Conservation (phyloP, 495 filamentous ascomycete genomes). For the Penicillium turbatum region DNA sequence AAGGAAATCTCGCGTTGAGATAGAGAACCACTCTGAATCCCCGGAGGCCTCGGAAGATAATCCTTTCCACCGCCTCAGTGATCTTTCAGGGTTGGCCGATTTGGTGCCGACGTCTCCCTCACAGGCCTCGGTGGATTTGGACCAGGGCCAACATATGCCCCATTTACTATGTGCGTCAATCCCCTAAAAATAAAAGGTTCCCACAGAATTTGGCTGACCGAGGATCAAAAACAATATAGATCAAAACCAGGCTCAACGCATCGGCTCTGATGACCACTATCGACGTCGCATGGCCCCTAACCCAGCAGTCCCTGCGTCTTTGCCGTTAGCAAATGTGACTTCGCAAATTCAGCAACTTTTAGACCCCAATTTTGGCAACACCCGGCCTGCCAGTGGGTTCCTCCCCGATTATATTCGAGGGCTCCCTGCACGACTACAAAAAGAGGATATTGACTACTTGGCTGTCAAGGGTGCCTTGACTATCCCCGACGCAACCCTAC, state of each 20-base stretch:
- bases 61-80: constrained; percentile 28
- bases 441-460: constrained; percentile 73
- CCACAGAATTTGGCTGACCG: not conserved
- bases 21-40: constrained; percentile 37
- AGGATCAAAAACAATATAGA: constrained; percentile 35
- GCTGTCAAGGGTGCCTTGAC: constrained; percentile 69
- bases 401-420: constrained; percentile 72
- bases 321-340: constrained; percentile 36
- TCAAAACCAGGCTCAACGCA: constrained; percentile 37
- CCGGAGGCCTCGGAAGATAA: constrained; percentile 39
- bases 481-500: constrained; percentile 59
- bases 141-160: constrained; percentile 47
- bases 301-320: constrained; percentile 36
- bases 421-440: constrained; percentile 60
- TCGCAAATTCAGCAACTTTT: constrained; percentile 41
- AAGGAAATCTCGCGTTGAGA: constrained; percentile 45
- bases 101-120: constrained; percentile 39
- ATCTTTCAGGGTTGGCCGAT: constrained; percentile 29
- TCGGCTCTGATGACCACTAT: constrained; percentile 31
- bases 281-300: constrained; percentile 37
- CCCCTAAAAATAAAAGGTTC: not conserved
- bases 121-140: constrained; percentile 39
- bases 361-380: constrained; percentile 34
- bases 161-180: constrained; percentile 43
- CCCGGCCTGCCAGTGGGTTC: constrained; percentile 26